phyloP scores from a whole-genome alignment of 176 grass and related monocot genomes.

The Elymus sibiricus region DNA sequence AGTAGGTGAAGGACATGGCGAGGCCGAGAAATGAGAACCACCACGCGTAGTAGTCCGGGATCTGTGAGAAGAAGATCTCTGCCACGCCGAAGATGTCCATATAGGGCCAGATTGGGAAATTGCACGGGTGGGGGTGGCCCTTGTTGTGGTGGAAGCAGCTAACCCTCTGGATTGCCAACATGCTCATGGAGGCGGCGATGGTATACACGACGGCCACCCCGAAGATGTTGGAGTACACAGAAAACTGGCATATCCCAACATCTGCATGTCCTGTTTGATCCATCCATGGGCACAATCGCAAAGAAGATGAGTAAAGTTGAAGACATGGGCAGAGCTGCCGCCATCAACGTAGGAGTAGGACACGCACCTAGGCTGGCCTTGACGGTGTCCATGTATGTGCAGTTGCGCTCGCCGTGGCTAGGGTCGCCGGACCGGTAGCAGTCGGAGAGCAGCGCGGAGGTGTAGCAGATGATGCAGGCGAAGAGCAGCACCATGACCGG shows the following conservation, averaged over 20 bases:
- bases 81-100: conserved; percentile 91
- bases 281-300: neutral
- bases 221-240: conserved; percentile 88
- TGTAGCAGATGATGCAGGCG: conserved; percentile 88
- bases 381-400: conserved; percentile 98
- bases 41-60: conserved; percentile 79
- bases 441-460: conserved; percentile 75
- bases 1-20: conserved; percentile 97
- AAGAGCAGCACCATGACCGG: conserved; percentile 89
- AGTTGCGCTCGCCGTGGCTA: conserved; percentile 76
- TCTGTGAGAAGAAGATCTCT: conserved; percentile 87
- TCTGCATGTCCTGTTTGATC: conserved; percentile 70
- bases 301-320: neutral
- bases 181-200: conserved; percentile 92
- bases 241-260: conserved; percentile 73
- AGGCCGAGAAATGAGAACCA: conserved; percentile 85
- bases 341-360: no score
- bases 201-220: conserved; percentile 95
- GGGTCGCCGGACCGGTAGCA: conserved; percentile 83
- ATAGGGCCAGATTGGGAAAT: conserved; percentile 65
- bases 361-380: conserved; percentile 65
- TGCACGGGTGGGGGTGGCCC: conserved; percentile 61
- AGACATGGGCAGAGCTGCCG: no score
- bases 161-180: conserved; percentile 76
- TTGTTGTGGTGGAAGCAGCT: conserved; percentile 82